Percentiles rank a stretch among this genome's conserved stretches.
Evolutionary conservation across 169 alveolate species (phyloP).

Genomic region (Plasmodium falciparum): DNA sequence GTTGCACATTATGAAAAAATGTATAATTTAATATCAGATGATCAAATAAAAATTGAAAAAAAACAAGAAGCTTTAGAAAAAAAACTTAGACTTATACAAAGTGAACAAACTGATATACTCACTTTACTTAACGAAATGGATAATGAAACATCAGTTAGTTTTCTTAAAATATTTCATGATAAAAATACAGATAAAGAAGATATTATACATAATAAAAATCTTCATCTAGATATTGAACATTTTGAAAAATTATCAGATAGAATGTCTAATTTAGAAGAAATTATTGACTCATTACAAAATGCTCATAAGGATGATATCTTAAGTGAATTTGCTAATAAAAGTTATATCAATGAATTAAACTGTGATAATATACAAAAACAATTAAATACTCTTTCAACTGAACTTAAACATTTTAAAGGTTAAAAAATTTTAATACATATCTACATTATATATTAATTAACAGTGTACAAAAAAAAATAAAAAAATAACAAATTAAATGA

Average conservation of each 20-base stretch:
- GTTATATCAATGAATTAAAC: conserved; percentile 53
- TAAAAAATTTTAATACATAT: no score
- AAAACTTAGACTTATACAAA: conserved; percentile 73
- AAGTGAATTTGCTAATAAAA: conserved; percentile 36
- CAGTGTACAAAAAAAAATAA: not conserved
- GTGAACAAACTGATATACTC: conserved; percentile 71
- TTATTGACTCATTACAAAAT: conserved; percentile 47
- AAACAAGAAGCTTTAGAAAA: conserved; percentile 71
- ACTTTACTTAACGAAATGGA: conserved; percentile 67
- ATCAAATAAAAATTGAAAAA: conserved; percentile 71
- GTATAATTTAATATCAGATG: conserved; percentile 75
- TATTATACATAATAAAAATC: conserved; percentile 57
- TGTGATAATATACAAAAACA: conserved; percentile 66
- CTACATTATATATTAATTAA: no score
- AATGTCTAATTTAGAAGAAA: conserved; percentile 53
- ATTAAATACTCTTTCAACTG: conserved; percentile 27
- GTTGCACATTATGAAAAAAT: conserved; percentile 76
- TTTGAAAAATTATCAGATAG: conserved; percentile 59
- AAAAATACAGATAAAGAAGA: conserved; percentile 65
- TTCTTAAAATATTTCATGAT: conserved; percentile 59
- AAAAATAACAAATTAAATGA: not conserved
- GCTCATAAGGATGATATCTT: conserved; percentile 37
- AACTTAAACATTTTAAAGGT: conserved; percentile 1
- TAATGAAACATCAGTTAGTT: conserved; percentile 67
- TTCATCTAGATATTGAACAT: conserved; percentile 51